Evolutionary conservation across 495 filamentous ascomycete species (phyloP).

Genomic region (Recurvomyces mirabilis): DNA sequence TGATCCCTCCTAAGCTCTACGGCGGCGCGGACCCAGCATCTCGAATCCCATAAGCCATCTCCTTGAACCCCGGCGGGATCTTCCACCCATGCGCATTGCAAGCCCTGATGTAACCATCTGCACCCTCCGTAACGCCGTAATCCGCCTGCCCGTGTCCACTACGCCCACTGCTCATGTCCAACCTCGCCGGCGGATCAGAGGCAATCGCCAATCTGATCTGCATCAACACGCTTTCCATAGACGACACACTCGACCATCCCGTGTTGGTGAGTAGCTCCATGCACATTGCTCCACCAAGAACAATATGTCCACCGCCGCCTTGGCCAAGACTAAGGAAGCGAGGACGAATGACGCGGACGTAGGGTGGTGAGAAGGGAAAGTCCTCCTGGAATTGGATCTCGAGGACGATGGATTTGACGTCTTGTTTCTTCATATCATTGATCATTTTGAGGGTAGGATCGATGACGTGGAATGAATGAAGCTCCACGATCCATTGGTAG

Average conservation of each 20-base stretch:
- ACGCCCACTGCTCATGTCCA: conserved; percentile 39
- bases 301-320: conserved; percentile 84
- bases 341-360: conserved; percentile 74
- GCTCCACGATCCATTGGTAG: conserved; percentile 88
- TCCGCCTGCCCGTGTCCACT: conserved; percentile 33
- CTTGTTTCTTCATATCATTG: conserved; percentile 54
- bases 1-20: too few relatives aligned
- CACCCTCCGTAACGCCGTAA: conserved; percentile 60
- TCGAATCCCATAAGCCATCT: too few relatives aligned
- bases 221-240: conserved; percentile 69
- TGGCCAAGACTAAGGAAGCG: conserved; percentile 57
- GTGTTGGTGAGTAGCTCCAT: conserved; percentile 82
- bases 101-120: conserved; percentile 60
- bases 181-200: conserved; percentile 56
- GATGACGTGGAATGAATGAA: conserved; percentile 57
- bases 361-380: conserved; percentile 72
- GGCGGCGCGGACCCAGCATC: too few relatives aligned
- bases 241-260: conserved; percentile 65
- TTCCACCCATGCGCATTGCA: conserved; percentile 51
- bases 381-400: conserved; percentile 68
- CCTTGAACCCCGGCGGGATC: conserved; percentile 29
- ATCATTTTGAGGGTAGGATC: conserved; percentile 50
- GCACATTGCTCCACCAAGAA: conserved; percentile 76
- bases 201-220: conserved; percentile 75
- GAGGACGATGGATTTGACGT: conserved; percentile 56